A percentile compares a stretch with the other conserved stretches of the same genome.
Conservation (phyloP, 139 green algal genomes). For the Chlamydomonas sphaeroides region DNA sequence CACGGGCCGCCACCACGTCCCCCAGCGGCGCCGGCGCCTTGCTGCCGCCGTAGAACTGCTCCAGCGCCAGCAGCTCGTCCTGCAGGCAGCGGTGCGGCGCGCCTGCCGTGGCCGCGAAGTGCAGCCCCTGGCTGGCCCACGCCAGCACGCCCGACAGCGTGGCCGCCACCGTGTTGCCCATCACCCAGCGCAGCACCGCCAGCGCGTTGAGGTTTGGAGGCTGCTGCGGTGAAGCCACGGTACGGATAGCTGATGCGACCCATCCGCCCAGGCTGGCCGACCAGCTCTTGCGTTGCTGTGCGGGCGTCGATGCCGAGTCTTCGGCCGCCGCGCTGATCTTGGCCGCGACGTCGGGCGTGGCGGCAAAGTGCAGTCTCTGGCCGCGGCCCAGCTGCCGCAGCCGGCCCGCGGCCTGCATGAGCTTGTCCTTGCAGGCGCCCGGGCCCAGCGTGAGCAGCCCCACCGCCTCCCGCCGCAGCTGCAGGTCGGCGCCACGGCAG, state of each 20-base stretch:
- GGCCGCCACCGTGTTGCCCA: slow-evolving; percentile 62
- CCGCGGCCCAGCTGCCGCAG: slow-evolving; percentile 57
- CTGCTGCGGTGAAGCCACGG: too few relatives aligned
- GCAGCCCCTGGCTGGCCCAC: slow-evolving; percentile 53
- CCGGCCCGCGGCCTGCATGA: slow-evolving; percentile 64
- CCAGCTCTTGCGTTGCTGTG: too few relatives aligned
- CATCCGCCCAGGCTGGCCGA: too few relatives aligned
- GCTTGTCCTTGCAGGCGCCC: slow-evolving; percentile 65
- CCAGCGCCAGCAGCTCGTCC: slow-evolving; percentile 51
- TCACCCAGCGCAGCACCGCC: slow-evolving; percentile 60
- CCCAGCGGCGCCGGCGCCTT: slow-evolving; percentile 1
- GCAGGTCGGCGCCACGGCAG: slow-evolving; percentile 61
- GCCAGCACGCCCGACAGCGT: slow-evolving; percentile 41
- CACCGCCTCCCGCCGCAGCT: slow-evolving; percentile 53
- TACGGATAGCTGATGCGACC: too few relatives aligned
- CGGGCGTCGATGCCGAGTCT: too few relatives aligned
- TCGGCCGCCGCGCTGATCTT: too few relatives aligned
- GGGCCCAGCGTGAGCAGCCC: slow-evolving; percentile 71
- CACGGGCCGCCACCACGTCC: slow-evolving; percentile 6
- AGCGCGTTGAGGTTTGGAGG: too few relatives aligned
- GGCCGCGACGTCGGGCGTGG: too few relatives aligned
- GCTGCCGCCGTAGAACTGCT: slow-evolving; percentile 31
- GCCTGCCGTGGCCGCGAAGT: slow-evolving; percentile 44
- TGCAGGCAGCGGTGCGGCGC: slow-evolving; percentile 34
- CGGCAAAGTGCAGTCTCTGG: slow-evolving; percentile 49